These are phyloP conservation scores for Ormosia semicastrata DNA, from an alignment of 306 rosid genomes.

Conservation along the genomic window DNA sequence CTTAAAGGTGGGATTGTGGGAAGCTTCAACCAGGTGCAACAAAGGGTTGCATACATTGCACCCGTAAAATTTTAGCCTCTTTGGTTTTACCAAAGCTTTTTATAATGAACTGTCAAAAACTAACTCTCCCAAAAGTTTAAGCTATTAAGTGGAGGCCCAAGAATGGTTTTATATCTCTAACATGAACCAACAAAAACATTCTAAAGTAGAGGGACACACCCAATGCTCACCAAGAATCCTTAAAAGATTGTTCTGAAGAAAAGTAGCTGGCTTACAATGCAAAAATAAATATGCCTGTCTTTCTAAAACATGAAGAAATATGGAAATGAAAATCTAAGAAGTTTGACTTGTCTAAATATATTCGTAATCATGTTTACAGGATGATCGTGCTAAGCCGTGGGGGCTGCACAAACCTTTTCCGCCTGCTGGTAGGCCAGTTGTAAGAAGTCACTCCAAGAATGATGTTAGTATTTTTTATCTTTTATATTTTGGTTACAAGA, in stretches of 20 bases:
- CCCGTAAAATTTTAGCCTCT: neutral
- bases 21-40: neutral
- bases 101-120: neutral
- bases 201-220: neutral
- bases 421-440: constrained; percentile 47
- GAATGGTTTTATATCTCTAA: neutral
- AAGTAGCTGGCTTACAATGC: neutral
- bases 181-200: neutral
- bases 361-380: constrained; percentile 47
- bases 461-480: constrained; percentile 55
- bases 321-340: neutral
- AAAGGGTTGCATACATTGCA: neutral
- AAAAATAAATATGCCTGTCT: neutral
- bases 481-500: neutral
- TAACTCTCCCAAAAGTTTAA: neutral
- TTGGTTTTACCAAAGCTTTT: neutral
- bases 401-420: constrained; percentile 29
- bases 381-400: constrained; percentile 34
- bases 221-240: neutral
- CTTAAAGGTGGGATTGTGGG: neutral
- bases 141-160: neutral
- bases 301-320: neutral
- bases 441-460: constrained; percentile 47
- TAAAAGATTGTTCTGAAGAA: neutral
- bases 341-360: neutral